Evolutionary conservation across 768 basidiomycete species (phyloP).

Genomic region (Cyclocybe cylindracea): DNA sequence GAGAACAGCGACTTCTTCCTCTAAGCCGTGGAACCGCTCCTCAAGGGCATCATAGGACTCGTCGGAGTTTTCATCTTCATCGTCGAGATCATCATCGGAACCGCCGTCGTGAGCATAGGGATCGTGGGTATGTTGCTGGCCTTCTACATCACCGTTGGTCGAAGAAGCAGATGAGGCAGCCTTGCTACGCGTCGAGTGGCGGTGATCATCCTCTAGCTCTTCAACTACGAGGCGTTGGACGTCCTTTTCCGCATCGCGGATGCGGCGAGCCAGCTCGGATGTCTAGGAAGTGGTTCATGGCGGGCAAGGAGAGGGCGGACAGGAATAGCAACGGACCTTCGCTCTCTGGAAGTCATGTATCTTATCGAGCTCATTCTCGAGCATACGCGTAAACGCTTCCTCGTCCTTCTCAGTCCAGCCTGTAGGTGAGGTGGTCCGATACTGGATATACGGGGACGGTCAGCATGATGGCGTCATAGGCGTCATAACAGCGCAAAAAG

Average conservation of each 20-base stretch:
- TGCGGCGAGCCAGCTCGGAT: slow-evolving; percentile 77
- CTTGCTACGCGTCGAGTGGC: slow-evolving; percentile 9
- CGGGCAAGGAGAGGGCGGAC: neutral
- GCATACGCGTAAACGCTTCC: slow-evolving; percentile 72
- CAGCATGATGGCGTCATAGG: no score
- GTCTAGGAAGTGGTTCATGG: slow-evolving; percentile 46
- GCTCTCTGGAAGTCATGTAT: slow-evolving; percentile 90
- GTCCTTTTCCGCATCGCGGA: slow-evolving; percentile 78
- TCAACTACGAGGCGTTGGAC: slow-evolving; percentile 77
- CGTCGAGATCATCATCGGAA: slow-evolving; percentile 67
- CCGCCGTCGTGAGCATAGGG: slow-evolving; percentile 62
- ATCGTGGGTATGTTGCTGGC: slow-evolving; percentile 45
- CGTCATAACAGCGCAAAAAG: no score
- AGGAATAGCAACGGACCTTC: slow-evolving; percentile 54
- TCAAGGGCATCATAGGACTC: slow-evolving; percentile 77
- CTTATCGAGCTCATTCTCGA: slow-evolving; percentile 89
- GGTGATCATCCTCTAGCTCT: slow-evolving; percentile 31
- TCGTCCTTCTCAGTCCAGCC: slow-evolving; percentile 83
- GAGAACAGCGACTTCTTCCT: slow-evolving; percentile 93
- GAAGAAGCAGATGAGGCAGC: slow-evolving; percentile 17
- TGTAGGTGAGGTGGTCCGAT: slow-evolving; percentile 15
- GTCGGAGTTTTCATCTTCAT: slow-evolving; percentile 34
- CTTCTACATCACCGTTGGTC: slow-evolving; percentile 49
- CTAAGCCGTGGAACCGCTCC: slow-evolving; percentile 81
- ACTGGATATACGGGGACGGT: slow-evolving; percentile 4